A percentile compares a stretch with the other conserved stretches of the same genome.
These are phyloP conservation scores for Dactylorhiza incarnata DNA, from an alignment of 106 monocot species.

Conservation along the genomic window DNA sequence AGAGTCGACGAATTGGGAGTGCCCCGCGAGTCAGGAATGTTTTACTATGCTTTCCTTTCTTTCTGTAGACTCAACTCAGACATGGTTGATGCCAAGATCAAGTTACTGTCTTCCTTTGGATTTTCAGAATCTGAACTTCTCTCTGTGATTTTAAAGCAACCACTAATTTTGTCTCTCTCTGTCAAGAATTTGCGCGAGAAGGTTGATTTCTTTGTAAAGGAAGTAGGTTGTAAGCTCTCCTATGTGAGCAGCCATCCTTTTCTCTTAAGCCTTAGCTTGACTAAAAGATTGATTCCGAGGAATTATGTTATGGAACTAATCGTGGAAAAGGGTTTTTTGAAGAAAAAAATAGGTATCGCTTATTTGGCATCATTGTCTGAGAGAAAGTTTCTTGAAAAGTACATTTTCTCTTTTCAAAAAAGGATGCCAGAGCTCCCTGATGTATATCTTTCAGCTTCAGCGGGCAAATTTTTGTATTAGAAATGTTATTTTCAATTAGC, in stretches of 20 bases:
- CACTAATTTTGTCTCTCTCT: slow-evolving; percentile 4
- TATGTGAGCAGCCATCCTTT: slow-evolving; percentile 1
- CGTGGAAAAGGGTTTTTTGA: too few relatives aligned
- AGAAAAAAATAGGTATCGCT: too few relatives aligned
- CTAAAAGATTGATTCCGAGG: slow-evolving; percentile 14
- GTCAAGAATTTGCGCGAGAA: slow-evolving; percentile 7
- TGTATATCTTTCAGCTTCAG: slow-evolving; percentile 17
- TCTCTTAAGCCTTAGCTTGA: slow-evolving; percentile 19
- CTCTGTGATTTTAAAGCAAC: neutral
- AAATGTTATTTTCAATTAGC: too few relatives aligned
- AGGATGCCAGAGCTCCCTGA: slow-evolving; percentile 15
- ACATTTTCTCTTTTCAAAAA: slow-evolving; percentile 7
- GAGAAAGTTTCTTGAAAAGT: slow-evolving; percentile 13
- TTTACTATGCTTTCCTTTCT: neutral
- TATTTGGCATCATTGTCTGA: too few relatives aligned
- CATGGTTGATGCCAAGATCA: neutral
- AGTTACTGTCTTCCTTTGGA: slow-evolving; percentile 5
- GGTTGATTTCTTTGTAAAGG: slow-evolving; percentile 13
- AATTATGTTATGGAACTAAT: slow-evolving; percentile 13
- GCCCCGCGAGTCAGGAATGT: neutral
- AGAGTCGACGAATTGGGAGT: too few relatives aligned
- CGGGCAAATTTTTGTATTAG: neutral
- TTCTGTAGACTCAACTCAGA: neutral
- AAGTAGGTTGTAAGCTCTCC: slow-evolving; percentile 5
- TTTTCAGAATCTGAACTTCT: slow-evolving; percentile 14